Evolutionary conservation across 306 rosid species (phyloP).

Genomic region (Lagenaria siceraria): DNA sequence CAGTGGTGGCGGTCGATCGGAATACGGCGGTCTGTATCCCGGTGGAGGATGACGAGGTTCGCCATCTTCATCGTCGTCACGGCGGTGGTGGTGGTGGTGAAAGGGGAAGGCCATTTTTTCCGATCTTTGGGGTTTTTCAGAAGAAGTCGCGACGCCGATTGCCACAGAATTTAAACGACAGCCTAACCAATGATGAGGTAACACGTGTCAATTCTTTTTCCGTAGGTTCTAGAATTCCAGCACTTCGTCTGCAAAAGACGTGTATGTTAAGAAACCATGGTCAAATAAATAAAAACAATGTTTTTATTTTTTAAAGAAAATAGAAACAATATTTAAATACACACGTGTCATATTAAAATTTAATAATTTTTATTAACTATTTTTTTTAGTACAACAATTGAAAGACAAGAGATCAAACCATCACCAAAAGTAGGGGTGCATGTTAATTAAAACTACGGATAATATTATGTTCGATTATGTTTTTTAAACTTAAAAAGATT

Average conservation of each 20-base stretch:
- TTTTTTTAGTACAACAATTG: too few species aligned
- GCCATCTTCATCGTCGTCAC: conserved; percentile 6
- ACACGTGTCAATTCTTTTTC: neutral
- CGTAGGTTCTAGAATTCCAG: neutral
- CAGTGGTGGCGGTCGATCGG: conserved; percentile 17
- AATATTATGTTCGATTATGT: too few species aligned
- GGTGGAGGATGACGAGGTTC: conserved; percentile 25
- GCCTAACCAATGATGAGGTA: neutral
- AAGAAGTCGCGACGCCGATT: neutral
- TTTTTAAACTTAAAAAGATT: too few species aligned
- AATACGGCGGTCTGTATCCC: neutral
- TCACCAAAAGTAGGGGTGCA: too few species aligned
- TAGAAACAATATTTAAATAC: neutral
- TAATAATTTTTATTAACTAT: too few species aligned
- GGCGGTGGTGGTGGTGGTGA: conserved; percentile 22
- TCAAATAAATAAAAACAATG: neutral
- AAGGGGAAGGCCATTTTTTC: conserved; percentile 29
- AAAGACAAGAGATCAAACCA: too few species aligned
- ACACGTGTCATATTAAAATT: neutral
- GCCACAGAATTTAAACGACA: neutral
- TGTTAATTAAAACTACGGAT: too few species aligned
- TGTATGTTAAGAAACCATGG: neutral
- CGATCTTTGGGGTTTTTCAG: neutral
- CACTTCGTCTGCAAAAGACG: neutral
- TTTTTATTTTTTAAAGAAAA: too few species aligned